A percentile compares a stretch with the other conserved stretches of the same genome.
phyloP scores from a whole-genome alignment of 139 green algal genomes.

The Haematococcus lacustris region DNA sequence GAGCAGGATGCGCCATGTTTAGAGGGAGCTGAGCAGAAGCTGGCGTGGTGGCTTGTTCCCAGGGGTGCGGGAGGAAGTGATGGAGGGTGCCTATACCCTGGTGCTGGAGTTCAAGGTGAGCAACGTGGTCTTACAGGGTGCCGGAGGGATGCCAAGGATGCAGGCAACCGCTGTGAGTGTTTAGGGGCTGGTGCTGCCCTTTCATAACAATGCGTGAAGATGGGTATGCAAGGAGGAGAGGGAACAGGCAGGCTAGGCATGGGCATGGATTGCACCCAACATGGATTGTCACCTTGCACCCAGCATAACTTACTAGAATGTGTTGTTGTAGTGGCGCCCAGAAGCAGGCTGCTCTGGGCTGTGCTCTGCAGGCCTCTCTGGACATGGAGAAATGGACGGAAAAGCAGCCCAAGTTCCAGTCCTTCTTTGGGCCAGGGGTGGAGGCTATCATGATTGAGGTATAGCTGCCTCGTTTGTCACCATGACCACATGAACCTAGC shows the following conservation, averaged over 20 bases:
- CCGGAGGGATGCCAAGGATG: too few relatives aligned
- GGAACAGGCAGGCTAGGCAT: too few relatives aligned
- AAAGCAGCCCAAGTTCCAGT: constrained; percentile 71
- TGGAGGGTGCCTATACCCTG: constrained; percentile 56
- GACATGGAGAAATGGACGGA: constrained; percentile 56
- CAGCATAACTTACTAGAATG: too few relatives aligned
- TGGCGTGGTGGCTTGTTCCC: not conserved
- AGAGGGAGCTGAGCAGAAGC: too few relatives aligned
- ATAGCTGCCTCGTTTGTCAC: too few relatives aligned
- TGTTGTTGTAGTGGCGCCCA: not conserved
- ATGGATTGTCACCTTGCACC: too few relatives aligned
- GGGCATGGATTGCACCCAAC: too few relatives aligned
- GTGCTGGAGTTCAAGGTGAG: constrained; percentile 76
- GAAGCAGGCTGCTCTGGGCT: not conserved
- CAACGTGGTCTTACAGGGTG: too few relatives aligned
- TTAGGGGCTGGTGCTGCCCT: too few relatives aligned
- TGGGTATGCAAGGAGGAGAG: constrained; percentile 77
- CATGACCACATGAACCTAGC: too few relatives aligned
- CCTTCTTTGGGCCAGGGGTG: constrained; percentile 91
- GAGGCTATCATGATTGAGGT: constrained; percentile 20
- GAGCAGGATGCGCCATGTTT: too few relatives aligned
- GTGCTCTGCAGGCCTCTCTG: constrained; percentile 30
- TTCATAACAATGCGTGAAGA: constrained; percentile 56
- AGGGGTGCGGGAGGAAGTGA: constrained; percentile 80
- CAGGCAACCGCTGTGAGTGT: too few relatives aligned